Evolutionary conservation across 345 rosid genomes (phyloP), one percentile per base, ranked within the genome.

Genomic region (Stellera chamaejasme): DNA sequence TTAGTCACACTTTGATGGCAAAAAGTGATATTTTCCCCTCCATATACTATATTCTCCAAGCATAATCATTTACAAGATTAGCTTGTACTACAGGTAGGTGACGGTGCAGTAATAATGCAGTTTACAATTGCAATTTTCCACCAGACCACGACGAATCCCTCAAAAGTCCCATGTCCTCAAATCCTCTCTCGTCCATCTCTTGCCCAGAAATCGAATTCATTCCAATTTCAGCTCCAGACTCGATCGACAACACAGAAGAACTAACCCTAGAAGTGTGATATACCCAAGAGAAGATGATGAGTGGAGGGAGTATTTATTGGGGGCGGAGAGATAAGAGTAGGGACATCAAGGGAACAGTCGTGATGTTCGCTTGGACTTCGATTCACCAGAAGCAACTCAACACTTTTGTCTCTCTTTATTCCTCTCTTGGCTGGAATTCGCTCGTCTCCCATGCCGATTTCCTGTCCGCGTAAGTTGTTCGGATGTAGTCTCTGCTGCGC

Each of bases 361-460:
- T 84, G 68, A 50, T 93, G 5, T 93, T 84, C 66, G 74, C 68
- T 10, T 93, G 99, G 97, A 69, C 79, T 32, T 87, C 94, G 45
- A 65, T 82, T 63, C 67, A 61, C 39, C 81, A 82, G n/a, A 60
- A 48, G 28, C 82, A 73, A 26, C 65, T 87, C 50, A 27, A 61
- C 14, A 76, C 58, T 62, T 80, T 68, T 64, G 70, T 83, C 28
- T 87, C 89, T 71, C 75, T 93, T 63, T 89, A 87, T 65, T 80
- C 95, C 14, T 87, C 99, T 62, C 90, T 93, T 5, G 82, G 90
- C 1, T 93, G 97, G 99, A 79, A 80, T 62, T 83, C 95, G 27
- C 94, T 93, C 55, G 75, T 89, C 66, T 80, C 88, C 41, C 85
- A 68, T 52, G 74, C 96, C 59, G 85, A 78, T 71, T 93, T 93